Conservation (phyloP, 2,329 filamentous ascomycete genomes). For the Diaporthe eres region DNA sequence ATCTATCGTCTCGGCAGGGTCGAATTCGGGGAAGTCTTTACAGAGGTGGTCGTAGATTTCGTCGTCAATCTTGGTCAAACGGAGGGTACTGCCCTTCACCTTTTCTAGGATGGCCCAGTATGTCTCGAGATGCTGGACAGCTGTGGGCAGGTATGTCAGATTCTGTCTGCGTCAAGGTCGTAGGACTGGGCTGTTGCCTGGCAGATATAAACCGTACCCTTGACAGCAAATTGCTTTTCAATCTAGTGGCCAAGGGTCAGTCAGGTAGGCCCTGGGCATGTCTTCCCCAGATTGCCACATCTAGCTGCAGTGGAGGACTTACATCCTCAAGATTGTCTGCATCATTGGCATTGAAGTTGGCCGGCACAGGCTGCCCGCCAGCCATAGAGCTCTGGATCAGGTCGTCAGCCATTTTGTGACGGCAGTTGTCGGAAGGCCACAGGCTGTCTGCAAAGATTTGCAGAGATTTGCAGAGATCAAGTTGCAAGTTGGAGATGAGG, state of each 20-base stretch:
- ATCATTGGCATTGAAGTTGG: slow-evolving; percentile 72
- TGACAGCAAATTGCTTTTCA: slow-evolving; percentile 99
- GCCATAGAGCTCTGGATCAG: slow-evolving; percentile 44
- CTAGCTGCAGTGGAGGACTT: slow-evolving; percentile 50
- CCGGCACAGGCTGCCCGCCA: slow-evolving; percentile 56
- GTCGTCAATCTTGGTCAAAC: slow-evolving; percentile 94
- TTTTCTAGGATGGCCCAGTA: slow-evolving; percentile 98
- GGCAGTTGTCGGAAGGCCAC: neutral
- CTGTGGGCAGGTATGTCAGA: slow-evolving; percentile 51
- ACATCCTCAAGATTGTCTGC: slow-evolving; percentile 70
- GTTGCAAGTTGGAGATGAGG: neutral
- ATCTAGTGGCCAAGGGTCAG: slow-evolving; percentile 70
- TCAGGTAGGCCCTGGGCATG: neutral
- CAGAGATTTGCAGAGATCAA: neutral
- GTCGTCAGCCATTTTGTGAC: slow-evolving; percentile 34
- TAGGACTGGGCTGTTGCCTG: neutral
- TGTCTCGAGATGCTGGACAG: slow-evolving; percentile 94
- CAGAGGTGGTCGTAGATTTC: slow-evolving; percentile 94
- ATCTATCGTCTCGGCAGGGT: slow-evolving; percentile 83
- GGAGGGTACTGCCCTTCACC: slow-evolving; percentile 87
- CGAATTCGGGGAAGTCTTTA: slow-evolving; percentile 91
- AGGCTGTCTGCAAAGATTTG: neutral
- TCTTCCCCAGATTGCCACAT: neutral
- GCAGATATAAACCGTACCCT: slow-evolving; percentile 68
- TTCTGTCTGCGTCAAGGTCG: neutral